Evolutionary conservation across 1,284 basidiomycete species (phyloP), one percentile per base, ranked within the genome.

Genomic region (Ustilago hordei): DNA sequence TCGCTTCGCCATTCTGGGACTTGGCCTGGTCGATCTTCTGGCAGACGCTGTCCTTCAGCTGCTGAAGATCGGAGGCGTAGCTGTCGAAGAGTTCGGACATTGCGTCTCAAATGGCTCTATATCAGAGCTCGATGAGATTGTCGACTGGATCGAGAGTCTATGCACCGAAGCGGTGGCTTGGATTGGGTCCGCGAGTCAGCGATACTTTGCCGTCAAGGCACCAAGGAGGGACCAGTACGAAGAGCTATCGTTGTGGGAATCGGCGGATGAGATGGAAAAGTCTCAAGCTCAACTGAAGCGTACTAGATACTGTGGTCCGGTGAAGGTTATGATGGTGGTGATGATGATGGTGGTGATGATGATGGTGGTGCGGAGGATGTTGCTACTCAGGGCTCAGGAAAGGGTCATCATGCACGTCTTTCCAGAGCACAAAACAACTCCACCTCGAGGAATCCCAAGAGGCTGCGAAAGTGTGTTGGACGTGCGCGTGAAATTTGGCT

Each of bases 1-100:
- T 90, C 75, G 93, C 91, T 84, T 98, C 95, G 47, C 75, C 81
- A 54, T 65, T 74, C 35, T 77, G 73, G 13, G 74, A 67, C 32
- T 64, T 64, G 28, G 72, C 52, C 38, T 66, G 62, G 4, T 65
- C 69, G 41, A 85, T 59, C 67, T 83, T 80, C 28, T 73, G 58
- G 17, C 69, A 60, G 45, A 84, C 79, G 41, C 76, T 78, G 23
- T 71, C 53, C 45, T 70, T 70, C 62, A 86, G 81, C 69, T 81
- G 79, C 34, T 72, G 72, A 53, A 84, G 77, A 69, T 86, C 84
- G 17, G 80, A 78, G 31, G 80, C 78, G 70, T 86, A 85, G 53
- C 81, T 83, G 58, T 84, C 81, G 57, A 84, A 85, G 52, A 86
- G 78, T 55, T 86, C 84, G 17, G 84, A 82, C 84, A 86, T 86